phyloP scores from a whole-genome alignment of 2,329 filamentous ascomycete genomes.

The Aspergillus sp. region DNA sequence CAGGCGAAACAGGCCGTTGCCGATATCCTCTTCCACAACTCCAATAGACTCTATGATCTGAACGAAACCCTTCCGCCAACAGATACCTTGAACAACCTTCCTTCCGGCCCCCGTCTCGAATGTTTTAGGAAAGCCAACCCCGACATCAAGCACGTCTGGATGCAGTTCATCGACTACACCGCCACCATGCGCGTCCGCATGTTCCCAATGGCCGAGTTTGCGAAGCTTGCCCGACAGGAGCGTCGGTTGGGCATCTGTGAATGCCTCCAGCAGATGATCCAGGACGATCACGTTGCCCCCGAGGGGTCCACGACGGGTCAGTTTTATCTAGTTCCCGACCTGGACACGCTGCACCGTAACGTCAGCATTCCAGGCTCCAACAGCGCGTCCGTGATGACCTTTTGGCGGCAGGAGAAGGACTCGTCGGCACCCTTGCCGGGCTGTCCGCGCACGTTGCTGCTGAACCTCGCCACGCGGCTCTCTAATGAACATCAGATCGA shows the following conservation, averaged over 20 bases:
- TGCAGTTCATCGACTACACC: constrained; percentile 80
- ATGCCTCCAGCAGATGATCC: constrained; percentile 64
- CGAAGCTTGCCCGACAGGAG: constrained; percentile 45
- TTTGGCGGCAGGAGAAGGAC: constrained; percentile 61
- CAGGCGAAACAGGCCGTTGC: constrained; percentile 64
- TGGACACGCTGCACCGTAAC: constrained; percentile 59
- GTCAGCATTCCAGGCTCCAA: constrained; percentile 50
- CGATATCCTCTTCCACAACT: constrained; percentile 72
- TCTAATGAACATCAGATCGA: constrained; percentile 52
- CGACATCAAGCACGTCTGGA: constrained; percentile 63
- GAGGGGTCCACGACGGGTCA: constrained; percentile 60
- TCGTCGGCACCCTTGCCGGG: constrained; percentile 41
- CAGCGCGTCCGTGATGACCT: constrained; percentile 65
- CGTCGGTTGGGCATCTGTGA: constrained; percentile 61
- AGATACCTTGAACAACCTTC: neutral
- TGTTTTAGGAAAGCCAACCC: constrained; percentile 51
- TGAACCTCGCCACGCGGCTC: constrained; percentile 53
- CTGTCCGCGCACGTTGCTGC: constrained; percentile 66
- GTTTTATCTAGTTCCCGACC: constrained; percentile 65
- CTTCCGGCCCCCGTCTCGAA: constrained; percentile 30
- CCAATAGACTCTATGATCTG: constrained; percentile 71
- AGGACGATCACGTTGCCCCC: constrained; percentile 58
- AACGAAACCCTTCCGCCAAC: constrained; percentile 33
- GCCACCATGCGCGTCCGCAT: constrained; percentile 64
- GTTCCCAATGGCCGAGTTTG: constrained; percentile 61